phyloP scores from a whole-genome alignment of 2,329 filamentous ascomycete genomes.

The Xylariaceae sp. region DNA sequence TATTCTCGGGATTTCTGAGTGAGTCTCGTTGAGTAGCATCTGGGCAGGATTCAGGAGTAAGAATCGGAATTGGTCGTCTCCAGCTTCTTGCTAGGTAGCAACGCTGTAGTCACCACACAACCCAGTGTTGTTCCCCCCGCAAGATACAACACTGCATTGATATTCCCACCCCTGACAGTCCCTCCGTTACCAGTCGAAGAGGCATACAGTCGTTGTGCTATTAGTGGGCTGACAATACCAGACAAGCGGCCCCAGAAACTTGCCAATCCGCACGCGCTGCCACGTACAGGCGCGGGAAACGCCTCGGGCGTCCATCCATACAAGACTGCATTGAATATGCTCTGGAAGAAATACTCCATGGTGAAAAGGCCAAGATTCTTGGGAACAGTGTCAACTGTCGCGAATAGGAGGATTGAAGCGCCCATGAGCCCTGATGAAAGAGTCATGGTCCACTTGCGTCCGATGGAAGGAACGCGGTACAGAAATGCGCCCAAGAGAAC shows the following conservation, averaged over 20 bases:
- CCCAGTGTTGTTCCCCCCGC: slow-evolving; percentile 12
- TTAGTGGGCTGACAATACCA: slow-evolving; percentile 10
- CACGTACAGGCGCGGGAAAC: slow-evolving; percentile 50
- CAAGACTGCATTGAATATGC: slow-evolving; percentile 37
- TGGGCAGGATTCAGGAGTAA: no score
- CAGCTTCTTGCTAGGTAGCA: slow-evolving; percentile 8
- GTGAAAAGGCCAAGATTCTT: slow-evolving; percentile 33
- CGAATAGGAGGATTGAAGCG: slow-evolving; percentile 13
- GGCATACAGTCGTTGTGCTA: slow-evolving; percentile 8
- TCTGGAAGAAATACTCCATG: slow-evolving; percentile 32
- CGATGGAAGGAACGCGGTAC: slow-evolving; percentile 11
- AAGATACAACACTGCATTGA: slow-evolving; percentile 11
- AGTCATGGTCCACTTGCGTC: slow-evolving; percentile 13
- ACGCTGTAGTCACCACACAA: slow-evolving; percentile 9
- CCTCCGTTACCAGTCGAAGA: neutral
- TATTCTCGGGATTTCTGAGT: no score
- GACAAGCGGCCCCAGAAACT: slow-evolving; percentile 14
- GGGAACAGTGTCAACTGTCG: slow-evolving; percentile 38
- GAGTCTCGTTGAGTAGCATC: no score
- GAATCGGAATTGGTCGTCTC: neutral
- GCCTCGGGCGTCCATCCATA: slow-evolving; percentile 52
- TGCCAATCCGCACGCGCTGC: slow-evolving; percentile 44
- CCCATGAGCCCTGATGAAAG: slow-evolving; percentile 9
- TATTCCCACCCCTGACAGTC: slow-evolving; percentile 1
- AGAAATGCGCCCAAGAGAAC: slow-evolving; percentile 9